A percentile compares a stretch with the other conserved stretches of the same genome.
Conservation (phyloP, 257 asterid genomes). For the Hygrophila difformis region DNA sequence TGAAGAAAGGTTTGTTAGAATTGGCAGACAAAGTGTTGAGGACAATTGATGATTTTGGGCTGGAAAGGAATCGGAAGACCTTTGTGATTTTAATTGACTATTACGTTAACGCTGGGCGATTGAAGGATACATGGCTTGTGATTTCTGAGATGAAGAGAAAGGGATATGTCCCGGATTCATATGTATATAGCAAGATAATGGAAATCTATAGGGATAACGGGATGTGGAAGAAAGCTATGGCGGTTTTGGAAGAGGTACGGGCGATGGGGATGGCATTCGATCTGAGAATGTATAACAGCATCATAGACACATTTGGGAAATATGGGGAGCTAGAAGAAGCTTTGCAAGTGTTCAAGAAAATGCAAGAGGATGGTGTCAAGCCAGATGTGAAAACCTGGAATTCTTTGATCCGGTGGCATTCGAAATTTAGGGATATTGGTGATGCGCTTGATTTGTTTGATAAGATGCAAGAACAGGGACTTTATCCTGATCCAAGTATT, state of each 20-base stretch:
- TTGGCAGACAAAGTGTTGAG: constrained; percentile 40
- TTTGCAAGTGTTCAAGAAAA: constrained; percentile 46
- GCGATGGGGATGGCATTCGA: constrained; percentile 57
- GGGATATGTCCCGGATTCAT: constrained; percentile 52
- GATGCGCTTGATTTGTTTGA: constrained; percentile 51
- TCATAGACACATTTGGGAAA: constrained; percentile 75
- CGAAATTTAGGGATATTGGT: constrained; percentile 54
- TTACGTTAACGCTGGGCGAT: constrained; percentile 52
- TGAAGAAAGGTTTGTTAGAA: constrained; percentile 66
- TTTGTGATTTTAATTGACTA: constrained; percentile 67
- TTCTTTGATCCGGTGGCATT: constrained; percentile 78
- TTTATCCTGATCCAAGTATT: constrained; percentile 83
- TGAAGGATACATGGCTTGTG: constrained; percentile 68
- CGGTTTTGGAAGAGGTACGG: constrained; percentile 50
- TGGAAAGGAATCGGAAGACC: constrained; percentile 49
- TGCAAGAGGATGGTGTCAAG: constrained; percentile 50
- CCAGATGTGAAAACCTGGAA: constrained; percentile 84
- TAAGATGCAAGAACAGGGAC: constrained; percentile 74
- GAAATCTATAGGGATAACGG: constrained; percentile 81
- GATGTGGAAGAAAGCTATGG: constrained; percentile 92
- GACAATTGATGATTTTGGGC: constrained; percentile 34
- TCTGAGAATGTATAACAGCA: constrained; percentile 58
- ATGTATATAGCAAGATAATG: constrained; percentile 70
- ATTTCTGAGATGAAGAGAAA: constrained; percentile 65
- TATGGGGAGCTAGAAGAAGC: constrained; percentile 78